Conservation (phyloP, 2,329 filamentous ascomycete genomes). For the Catunica adiposa region DNA sequence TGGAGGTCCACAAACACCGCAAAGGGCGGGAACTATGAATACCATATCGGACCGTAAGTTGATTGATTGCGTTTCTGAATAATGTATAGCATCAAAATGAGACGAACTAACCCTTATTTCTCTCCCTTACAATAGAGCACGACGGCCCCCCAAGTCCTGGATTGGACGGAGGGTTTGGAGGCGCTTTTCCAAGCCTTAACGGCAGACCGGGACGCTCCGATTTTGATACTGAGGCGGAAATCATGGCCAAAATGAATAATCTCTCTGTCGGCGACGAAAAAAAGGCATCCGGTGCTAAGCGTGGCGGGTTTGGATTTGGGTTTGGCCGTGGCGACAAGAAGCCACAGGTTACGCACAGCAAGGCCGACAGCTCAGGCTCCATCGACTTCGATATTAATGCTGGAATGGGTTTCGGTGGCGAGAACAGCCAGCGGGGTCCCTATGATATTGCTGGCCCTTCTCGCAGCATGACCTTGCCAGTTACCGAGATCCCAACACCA, state of each 20-base stretch:
- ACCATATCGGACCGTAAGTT: slow-evolving; percentile 9
- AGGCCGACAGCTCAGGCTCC: slow-evolving; percentile 14
- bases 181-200: slow-evolving; percentile 11
- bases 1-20: background rate
- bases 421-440: slow-evolving; percentile 14
- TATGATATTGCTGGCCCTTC: slow-evolving; percentile 33
- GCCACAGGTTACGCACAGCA: background rate
- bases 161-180: slow-evolving; percentile 9
- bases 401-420: slow-evolving; percentile 21
- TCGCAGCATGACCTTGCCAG: slow-evolving; percentile 47
- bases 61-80: background rate
- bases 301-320: slow-evolving; percentile 9
- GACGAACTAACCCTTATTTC: background rate
- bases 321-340: slow-evolving; percentile 8
- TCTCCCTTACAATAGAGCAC: background rate
- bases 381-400: slow-evolving; percentile 21
- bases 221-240: slow-evolving; percentile 11
- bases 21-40: background rate
- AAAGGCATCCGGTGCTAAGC: background rate
- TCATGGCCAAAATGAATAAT: slow-evolving; percentile 12
- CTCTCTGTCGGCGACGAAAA: slow-evolving; percentile 7
- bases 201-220: slow-evolving; percentile 10
- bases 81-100: background rate
- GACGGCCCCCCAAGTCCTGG: slow-evolving; percentile 5
- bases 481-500: slow-evolving; percentile 23